Percentiles rank a stretch among this genome's conserved stretches.
Conservation (phyloP, 176 grass and related monocot genomes). For the Hyparrhenia diplandra region DNA sequence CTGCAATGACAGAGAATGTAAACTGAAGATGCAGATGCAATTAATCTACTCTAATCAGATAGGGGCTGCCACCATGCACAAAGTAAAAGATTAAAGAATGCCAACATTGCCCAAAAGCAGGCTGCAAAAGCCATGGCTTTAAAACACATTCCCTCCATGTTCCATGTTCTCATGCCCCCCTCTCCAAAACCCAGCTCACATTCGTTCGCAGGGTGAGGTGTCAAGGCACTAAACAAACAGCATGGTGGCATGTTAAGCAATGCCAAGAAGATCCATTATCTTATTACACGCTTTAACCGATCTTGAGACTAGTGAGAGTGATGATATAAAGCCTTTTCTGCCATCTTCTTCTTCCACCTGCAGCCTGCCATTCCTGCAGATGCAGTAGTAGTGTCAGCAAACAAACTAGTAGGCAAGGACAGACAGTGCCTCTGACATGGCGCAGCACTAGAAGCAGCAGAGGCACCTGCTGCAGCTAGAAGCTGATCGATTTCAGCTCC, state of each 20-base stretch:
- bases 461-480: conserved; percentile 20
- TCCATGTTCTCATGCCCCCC: conserved; percentile 58
- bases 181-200: conserved; percentile 33
- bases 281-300: conserved; percentile 5
- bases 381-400: conserved; percentile 19
- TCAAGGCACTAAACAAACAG: conserved; percentile 33
- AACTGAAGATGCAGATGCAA: conserved; percentile 37
- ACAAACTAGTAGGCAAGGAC: not conserved
- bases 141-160: conserved; percentile 89
- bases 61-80: not conserved
- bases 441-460: conserved; percentile 43
- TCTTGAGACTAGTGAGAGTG: conserved; percentile 10
- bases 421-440: conserved; percentile 40
- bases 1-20: conserved; percentile 41
- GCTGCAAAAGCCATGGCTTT: conserved; percentile 48
- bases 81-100: conserved; percentile 41
- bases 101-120: conserved; percentile 37
- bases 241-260: conserved; percentile 39
- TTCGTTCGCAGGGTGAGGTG: conserved; percentile 40
- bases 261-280: conserved; percentile 37
- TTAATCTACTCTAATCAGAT: conserved; percentile 19
- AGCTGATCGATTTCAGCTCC: not conserved
- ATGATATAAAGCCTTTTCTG: conserved; percentile 44
- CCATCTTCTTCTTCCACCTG: conserved; percentile 2
- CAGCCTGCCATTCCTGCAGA: conserved; percentile 30